These are phyloP conservation scores for Solanum arcanum DNA, from an alignment of 257 asterid genomes.

Conservation along the genomic window DNA sequence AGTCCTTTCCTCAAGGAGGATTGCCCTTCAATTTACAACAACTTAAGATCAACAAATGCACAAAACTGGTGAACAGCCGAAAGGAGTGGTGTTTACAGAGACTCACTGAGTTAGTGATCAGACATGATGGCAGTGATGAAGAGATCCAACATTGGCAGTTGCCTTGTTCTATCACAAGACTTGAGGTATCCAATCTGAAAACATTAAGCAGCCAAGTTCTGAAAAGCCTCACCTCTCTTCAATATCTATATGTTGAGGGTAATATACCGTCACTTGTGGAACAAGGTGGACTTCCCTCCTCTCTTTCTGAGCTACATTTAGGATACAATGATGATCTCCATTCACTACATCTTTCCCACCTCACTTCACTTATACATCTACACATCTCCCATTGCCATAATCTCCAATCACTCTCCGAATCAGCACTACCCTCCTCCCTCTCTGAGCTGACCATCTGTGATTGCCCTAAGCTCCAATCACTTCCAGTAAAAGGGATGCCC, in stretches of 20 bases:
- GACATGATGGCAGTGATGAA: too few relatives aligned
- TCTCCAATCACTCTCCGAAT: background rate
- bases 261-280: background rate
- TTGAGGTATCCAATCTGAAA: fast-evolving
- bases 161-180: background rate
- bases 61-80: background rate
- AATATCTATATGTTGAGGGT: background rate
- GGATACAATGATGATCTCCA: background rate
- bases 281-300: background rate
- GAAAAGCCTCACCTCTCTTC: background rate
- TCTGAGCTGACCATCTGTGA: fast-evolving
- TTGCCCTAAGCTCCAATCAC: background rate
- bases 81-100: background rate
- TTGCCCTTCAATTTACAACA: background rate
- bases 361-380: background rate
- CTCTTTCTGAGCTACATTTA: too few relatives aligned
- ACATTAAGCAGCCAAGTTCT: background rate
- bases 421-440: background rate
- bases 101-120: fast-evolving
- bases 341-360: background rate
- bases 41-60: fast-evolving
- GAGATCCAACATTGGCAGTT: background rate
- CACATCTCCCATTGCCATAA: background rate
- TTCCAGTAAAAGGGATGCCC: too few relatives aligned
- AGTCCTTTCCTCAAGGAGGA: background rate